Conservation (phyloP, 2,329 filamentous ascomycete species). For the Epichloe aotearoae region DNA sequence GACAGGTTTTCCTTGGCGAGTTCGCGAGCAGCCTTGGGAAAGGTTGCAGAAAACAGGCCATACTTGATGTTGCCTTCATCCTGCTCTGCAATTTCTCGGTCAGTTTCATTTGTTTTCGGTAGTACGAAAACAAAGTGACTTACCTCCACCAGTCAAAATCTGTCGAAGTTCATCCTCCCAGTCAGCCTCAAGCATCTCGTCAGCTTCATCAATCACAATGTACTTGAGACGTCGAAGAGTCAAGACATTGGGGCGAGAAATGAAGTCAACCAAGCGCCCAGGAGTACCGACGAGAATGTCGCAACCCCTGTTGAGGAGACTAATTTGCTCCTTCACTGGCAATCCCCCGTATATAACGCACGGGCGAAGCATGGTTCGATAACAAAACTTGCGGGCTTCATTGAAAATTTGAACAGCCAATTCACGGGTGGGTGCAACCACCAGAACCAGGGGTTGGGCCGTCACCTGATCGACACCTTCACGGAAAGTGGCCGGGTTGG, state of each 20-base stretch:
- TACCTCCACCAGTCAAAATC: conserved; percentile 73
- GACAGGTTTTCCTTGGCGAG: conserved; percentile 67
- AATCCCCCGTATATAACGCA: conserved; percentile 87
- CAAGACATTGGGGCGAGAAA: conserved; percentile 54
- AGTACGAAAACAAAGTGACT: conserved; percentile 19
- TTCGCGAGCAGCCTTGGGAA: conserved; percentile 65
- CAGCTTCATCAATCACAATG: conserved; percentile 82
- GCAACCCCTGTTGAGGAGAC: conserved; percentile 68
- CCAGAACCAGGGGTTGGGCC: conserved; percentile 77
- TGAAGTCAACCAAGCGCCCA: conserved; percentile 75
- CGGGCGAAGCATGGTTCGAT: conserved; percentile 86
- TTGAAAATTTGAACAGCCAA: conserved; percentile 91
- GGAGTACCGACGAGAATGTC: conserved; percentile 83
- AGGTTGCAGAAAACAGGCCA: conserved; percentile 90
- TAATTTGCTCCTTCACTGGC: conserved; percentile 53
- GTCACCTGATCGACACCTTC: conserved; percentile 37
- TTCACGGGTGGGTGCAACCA: conserved; percentile 81
- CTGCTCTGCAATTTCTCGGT: conserved; percentile 41
- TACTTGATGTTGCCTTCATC: conserved; percentile 57
- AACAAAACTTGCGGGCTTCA: conserved; percentile 83
- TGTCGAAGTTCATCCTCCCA: conserved; percentile 66
- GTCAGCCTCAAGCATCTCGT: conserved; percentile 72
- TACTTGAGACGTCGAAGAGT: conserved; percentile 66
- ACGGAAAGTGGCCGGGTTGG: conserved; percentile 46
- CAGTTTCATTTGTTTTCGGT: conserved; percentile 3